Evolutionary conservation across 2,329 filamentous ascomycete genomes (phyloP).

Genomic region (Dichotomopilus funicola): DNA sequence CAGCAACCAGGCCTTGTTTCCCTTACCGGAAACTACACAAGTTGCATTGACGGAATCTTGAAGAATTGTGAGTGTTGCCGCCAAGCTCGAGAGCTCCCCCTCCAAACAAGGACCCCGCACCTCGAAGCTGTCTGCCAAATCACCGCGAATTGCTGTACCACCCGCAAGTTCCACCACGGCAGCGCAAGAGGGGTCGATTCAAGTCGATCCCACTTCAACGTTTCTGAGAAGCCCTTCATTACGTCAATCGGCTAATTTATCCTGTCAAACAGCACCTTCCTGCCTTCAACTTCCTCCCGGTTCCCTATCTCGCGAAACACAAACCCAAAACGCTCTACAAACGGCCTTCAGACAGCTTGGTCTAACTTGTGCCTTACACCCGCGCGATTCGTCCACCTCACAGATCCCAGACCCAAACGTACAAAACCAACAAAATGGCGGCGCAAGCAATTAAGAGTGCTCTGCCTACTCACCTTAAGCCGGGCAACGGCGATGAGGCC

Average conservation of each 20-base stretch:
- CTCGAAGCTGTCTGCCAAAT: slow-evolving; percentile 16
- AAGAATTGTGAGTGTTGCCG: slow-evolving; percentile 8
- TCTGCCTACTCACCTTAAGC: slow-evolving; percentile 79
- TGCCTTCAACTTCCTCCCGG: background rate
- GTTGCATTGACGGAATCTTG: background rate
- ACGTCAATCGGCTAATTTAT: slow-evolving; percentile 26
- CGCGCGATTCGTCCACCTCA: background rate
- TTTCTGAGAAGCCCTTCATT: slow-evolving; percentile 16
- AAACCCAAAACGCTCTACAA: background rate
- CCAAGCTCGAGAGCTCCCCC: slow-evolving; percentile 13
- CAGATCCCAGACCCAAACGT: slow-evolving; percentile 2
- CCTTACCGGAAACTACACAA: background rate
- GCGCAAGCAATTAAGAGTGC: slow-evolving; percentile 60
- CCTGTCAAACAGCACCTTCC: slow-evolving; percentile 14
- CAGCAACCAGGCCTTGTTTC: background rate
- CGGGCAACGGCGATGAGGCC: slow-evolving; percentile 39
- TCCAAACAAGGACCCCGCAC: slow-evolving; percentile 15
- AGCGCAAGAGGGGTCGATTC: slow-evolving; percentile 15
- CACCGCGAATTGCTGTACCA: slow-evolving; percentile 10
- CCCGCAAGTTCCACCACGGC: slow-evolving; percentile 16
- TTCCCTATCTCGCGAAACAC: background rate
- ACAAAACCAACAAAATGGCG: slow-evolving; percentile 50
- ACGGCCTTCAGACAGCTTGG: background rate
- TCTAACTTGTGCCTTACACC: background rate
- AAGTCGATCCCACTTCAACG: slow-evolving; percentile 12